phyloP scores from a whole-genome alignment of 768 basidiomycete genomes.

The Candolleomyces aberdarensis region DNA sequence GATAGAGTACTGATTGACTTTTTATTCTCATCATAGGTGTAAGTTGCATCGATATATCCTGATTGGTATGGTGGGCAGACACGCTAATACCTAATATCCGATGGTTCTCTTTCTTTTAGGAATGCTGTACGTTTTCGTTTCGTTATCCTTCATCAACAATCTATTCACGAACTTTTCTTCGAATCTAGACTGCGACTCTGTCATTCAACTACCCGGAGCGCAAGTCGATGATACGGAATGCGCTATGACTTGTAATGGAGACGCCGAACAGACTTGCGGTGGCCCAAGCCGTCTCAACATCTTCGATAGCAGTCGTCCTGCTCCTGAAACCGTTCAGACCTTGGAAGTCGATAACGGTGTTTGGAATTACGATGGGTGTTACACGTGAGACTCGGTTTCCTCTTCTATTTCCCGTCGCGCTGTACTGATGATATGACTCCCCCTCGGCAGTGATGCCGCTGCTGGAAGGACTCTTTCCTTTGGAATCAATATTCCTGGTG shows the following conservation, averaged over 20 bases:
- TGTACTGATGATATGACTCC: background rate
- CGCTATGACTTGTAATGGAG: conserved; percentile 50
- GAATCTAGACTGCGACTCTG: conserved; percentile 55
- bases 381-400: conserved; percentile 39
- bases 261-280: conserved; percentile 53
- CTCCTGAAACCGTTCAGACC: conserved; percentile 46
- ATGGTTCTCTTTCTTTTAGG: conserved; percentile 18
- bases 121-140: conserved; percentile 36
- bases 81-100: background rate
- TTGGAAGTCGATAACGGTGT: conserved; percentile 30
- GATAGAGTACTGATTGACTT: background rate
- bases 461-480: conserved; percentile 29
- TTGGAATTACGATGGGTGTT: conserved; percentile 65
- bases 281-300: conserved; percentile 49
- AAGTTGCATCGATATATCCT: conserved; percentile 1
- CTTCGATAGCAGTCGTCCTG: conserved; percentile 49
- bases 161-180: background rate
- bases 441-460: conserved; percentile 27
- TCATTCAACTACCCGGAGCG: conserved; percentile 45
- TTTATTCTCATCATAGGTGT: background rate
- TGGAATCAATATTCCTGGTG: conserved; percentile 38
- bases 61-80: background rate
- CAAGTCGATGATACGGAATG: conserved; percentile 46
- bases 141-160: background rate
- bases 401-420: background rate